A percentile compares a stretch with the other conserved stretches of the same genome.
These are phyloP conservation scores for Orbilia ellipsospora DNA, from an alignment of 2,329 filamentous ascomycete species.

Conservation along the genomic window DNA sequence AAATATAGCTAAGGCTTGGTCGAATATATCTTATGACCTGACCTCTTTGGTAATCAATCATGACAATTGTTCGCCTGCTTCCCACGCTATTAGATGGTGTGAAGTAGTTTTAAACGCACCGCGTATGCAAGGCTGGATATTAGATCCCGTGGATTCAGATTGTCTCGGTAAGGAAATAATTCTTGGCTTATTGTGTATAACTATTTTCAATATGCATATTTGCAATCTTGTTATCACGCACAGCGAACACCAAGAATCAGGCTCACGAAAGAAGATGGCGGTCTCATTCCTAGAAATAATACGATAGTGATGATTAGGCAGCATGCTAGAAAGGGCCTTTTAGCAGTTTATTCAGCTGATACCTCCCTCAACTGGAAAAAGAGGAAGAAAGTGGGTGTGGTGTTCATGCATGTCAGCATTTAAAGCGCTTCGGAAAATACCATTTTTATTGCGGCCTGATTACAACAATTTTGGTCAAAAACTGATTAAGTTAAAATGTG, in stretches of 20 bases:
- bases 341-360: slow-evolving; percentile 20
- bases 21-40: slow-evolving; percentile 6
- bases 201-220: too few species aligned
- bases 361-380: slow-evolving; percentile 4
- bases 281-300: too few species aligned
- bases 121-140: neutral
- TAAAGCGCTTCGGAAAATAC: slow-evolving; percentile 24
- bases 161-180: too few species aligned
- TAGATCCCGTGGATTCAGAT: slow-evolving; percentile 10
- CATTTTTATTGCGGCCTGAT: slow-evolving; percentile 21
- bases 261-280: too few species aligned
- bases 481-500: neutral
- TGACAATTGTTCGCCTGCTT: neutral
- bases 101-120: neutral
- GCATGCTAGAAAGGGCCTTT: slow-evolving; percentile 12
- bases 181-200: too few species aligned
- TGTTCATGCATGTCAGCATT: slow-evolving; percentile 49
- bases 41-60: neutral
- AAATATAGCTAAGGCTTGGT: slow-evolving; percentile 18
- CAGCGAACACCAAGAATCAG: neutral
- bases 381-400: slow-evolving; percentile 1
- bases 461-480: slow-evolving; percentile 19
- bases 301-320: too few species aligned
- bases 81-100: neutral
- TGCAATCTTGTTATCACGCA: too few species aligned